phyloP scores from a whole-genome alignment of 306 rosid species.

The Luffa acutangula region DNA sequence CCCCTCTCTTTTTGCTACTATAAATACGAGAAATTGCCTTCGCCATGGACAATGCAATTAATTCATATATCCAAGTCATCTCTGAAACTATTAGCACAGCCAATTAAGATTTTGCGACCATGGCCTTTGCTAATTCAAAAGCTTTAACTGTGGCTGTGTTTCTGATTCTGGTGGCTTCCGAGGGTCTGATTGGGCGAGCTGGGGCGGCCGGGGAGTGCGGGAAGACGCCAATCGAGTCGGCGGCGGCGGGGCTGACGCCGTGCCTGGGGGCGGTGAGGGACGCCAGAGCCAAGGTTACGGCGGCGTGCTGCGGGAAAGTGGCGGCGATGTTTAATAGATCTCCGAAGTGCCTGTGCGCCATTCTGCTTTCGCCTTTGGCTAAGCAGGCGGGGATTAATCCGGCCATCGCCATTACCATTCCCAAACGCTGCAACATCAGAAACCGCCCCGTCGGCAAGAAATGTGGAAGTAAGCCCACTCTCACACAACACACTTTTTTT shows the following conservation, averaged over 20 bases:
- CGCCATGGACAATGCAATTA: background rate
- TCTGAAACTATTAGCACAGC: too few relatives aligned
- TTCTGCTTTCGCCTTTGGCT: slow-evolving; percentile 70
- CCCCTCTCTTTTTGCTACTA: too few relatives aligned
- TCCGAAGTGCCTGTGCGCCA: slow-evolving; percentile 75
- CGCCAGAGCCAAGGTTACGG: slow-evolving; percentile 42
- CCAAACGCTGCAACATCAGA: slow-evolving; percentile 77
- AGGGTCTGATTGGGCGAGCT: slow-evolving; percentile 6
- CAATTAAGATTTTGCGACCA: background rate
- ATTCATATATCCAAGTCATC: background rate
- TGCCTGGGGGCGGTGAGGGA: slow-evolving; percentile 51
- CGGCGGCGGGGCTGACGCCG: slow-evolving; percentile 69
- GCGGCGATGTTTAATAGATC: slow-evolving; percentile 43
- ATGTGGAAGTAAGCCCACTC: slow-evolving; percentile 69
- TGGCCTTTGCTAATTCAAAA: background rate
- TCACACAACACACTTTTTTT: background rate
- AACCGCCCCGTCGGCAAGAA: slow-evolving; percentile 77
- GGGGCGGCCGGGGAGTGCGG: slow-evolving; percentile 79
- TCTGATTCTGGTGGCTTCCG: slow-evolving; percentile 14
- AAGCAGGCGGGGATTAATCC: slow-evolving; percentile 66
- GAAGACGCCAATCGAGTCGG: slow-evolving; percentile 59
- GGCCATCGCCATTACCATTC: slow-evolving; percentile 61
- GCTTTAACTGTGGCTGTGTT: slow-evolving; percentile 6
- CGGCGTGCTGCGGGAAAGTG: slow-evolving; percentile 58
- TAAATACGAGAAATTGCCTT: background rate